Percentiles rank a stretch among this genome's conserved stretches.
Conservation (phyloP, 805 yeast genomes). For the Teunomyces aglyptinius region DNA sequence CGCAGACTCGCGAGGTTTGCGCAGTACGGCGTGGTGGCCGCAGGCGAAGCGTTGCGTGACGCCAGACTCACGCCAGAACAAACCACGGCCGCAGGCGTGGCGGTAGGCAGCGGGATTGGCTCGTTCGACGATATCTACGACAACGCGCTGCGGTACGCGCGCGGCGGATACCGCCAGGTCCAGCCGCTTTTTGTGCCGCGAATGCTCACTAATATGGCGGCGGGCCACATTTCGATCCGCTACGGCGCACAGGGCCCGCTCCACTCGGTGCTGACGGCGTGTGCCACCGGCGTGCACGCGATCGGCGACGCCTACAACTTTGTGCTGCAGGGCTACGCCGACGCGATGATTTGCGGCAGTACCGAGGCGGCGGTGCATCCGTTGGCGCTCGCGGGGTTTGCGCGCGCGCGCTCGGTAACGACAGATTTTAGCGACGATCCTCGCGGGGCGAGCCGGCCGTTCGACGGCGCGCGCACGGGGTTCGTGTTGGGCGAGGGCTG, state of each 20-base stretch:
- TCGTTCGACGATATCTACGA: constrained; percentile 72
- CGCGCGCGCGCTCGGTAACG: constrained; percentile 80
- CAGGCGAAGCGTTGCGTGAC: constrained; percentile 73
- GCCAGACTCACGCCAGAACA: constrained; percentile 40
- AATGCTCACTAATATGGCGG: constrained; percentile 87
- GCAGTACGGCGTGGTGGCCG: constrained; percentile 75
- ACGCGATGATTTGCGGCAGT: constrained; percentile 93
- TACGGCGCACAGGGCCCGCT: constrained; percentile 80
- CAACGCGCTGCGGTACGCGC: constrained; percentile 51
- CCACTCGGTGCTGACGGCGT: constrained; percentile 88
- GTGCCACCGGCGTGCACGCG: constrained; percentile 94
- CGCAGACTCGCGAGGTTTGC: constrained; percentile 70
- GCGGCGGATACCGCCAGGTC: constrained; percentile 63
- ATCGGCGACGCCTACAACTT: constrained; percentile 90
- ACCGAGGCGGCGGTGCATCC: constrained; percentile 88
- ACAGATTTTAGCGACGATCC: constrained; percentile 64
- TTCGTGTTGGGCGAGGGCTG: constrained; percentile 94
- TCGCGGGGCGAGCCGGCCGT: constrained; percentile 74
- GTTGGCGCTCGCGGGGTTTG: constrained; percentile 82
- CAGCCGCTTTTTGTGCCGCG: constrained; percentile 87
- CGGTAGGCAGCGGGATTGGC: constrained; percentile 94
- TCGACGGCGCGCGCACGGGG: constrained; percentile 75
- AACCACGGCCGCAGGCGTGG: constrained; percentile 53
- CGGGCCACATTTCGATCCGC: constrained; percentile 82
- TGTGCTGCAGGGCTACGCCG: constrained; percentile 74